Conservation (phyloP, 2,329 filamentous ascomycete species). For the Fusarium secorum region DNA sequence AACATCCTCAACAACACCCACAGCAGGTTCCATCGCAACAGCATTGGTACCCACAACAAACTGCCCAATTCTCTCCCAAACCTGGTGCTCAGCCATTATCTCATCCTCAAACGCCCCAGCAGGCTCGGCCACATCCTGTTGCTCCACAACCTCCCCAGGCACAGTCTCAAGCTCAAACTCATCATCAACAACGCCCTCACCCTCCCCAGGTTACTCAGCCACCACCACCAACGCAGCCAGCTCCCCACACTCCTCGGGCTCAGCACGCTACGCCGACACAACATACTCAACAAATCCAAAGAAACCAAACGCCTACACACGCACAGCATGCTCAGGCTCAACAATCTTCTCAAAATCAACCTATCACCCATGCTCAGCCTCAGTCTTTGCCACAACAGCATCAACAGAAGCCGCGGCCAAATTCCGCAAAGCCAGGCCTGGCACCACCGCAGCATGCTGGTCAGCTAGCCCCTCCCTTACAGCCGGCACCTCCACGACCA, state of each 20-base stretch:
- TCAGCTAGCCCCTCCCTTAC: slow-evolving; percentile 48
- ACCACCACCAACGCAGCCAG: slow-evolving; percentile 15
- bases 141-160: slow-evolving; percentile 35
- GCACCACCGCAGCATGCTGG: slow-evolving; percentile 48
- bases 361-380: slow-evolving; percentile 26
- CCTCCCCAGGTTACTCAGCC: slow-evolving; percentile 23
- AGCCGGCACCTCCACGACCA: slow-evolving; percentile 45
- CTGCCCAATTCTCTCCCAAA: slow-evolving; percentile 34
- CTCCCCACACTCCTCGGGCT: slow-evolving; percentile 32
- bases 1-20: slow-evolving; percentile 27
- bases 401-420: slow-evolving; percentile 36
- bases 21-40: slow-evolving; percentile 26
- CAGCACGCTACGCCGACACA: slow-evolving; percentile 32
- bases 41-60: slow-evolving; percentile 36
- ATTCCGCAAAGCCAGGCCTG: slow-evolving; percentile 43
- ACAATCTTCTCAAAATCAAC: slow-evolving; percentile 29
- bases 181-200: slow-evolving; percentile 26
- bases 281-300: slow-evolving; percentile 33
- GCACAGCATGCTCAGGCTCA: slow-evolving; percentile 20
- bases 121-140: slow-evolving; percentile 31
- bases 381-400: slow-evolving; percentile 33
- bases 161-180: slow-evolving; percentile 28
- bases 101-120: slow-evolving; percentile 36
- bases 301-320: slow-evolving; percentile 20
- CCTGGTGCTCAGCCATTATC: slow-evolving; percentile 32